Base-by-base conservation (phyloP, 164 flowering plant species). In the Echeveria elegans region DNA sequence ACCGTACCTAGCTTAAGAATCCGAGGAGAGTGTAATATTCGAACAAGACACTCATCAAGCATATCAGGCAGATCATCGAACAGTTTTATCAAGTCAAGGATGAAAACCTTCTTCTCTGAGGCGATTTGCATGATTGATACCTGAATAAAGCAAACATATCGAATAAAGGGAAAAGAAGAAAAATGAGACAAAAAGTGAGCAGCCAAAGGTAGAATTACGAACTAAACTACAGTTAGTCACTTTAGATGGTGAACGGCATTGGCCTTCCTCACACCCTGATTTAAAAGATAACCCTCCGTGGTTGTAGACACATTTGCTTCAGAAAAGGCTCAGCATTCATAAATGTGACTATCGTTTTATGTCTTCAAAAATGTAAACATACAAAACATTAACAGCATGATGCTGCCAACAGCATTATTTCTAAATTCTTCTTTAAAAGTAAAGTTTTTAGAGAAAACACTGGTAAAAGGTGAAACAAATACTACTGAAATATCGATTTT, bases 91-190 rank as follows among this genome's bases (percentile, higher is more conserved):
- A 94, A 70, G 85, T 94, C 99, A 64, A 94, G 53, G 70, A 94
- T 82, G 75, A 82, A 89, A 67, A 81, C 99, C 74, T 43, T 74
- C 72, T 75, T 82, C 37, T 87, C 90, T 43, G 96, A 87, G 69
- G 97, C 95, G 76, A 94, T 86, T 77, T 94, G 97, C 85, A 94
- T 83, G 70, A 94, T 94, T 65, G 97, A 91, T 58, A 94, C 97
- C 97, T 94, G 92, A 60, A 71, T 72, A 69, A 81, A 69, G 37
- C 26, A 68, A 50, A 18, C 24, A 62, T 5, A n/a, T n/a, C n/a
- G n/a, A n/a, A n/a, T n/a, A n/a, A n/a, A n/a, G n/a, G n/a, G n/a
- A n/a, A n/a, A n/a, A n/a, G n/a, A n/a, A n/a, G n/a, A n/a, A n/a
- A n/a, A 53, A 23, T 9, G 7, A 31, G 12, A 66, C 5, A 61